These are phyloP conservation scores for Fusarium sp. DNA, from an alignment of 2,329 filamentous ascomycete species.

Conservation along the genomic window DNA sequence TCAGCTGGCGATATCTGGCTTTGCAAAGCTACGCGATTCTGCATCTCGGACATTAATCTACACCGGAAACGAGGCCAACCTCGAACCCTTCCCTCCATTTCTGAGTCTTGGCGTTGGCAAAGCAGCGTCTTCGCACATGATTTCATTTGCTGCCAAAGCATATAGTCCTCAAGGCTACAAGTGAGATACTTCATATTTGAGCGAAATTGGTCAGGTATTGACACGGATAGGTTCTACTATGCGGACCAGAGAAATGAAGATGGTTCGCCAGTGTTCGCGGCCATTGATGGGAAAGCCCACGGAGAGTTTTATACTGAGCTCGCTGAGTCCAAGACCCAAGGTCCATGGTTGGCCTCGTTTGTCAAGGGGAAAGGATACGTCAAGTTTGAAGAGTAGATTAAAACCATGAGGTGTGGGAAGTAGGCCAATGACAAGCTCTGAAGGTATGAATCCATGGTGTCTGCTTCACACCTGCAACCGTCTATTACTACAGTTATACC, in stretches of 20 bases:
- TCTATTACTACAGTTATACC: too few species aligned
- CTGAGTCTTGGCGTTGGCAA: background rate
- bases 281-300: background rate
- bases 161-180: background rate
- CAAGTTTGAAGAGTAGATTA: background rate
- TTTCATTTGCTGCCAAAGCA: background rate
- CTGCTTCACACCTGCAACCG: too few species aligned
- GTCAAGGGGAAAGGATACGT: conserved; percentile 13
- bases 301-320: conserved; percentile 15
- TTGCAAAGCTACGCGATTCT: background rate
- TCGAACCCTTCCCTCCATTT: background rate
- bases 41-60: background rate
- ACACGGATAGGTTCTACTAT: conserved; percentile 19
- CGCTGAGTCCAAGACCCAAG: background rate
- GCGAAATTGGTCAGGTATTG: background rate
- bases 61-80: background rate
- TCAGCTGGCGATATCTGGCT: background rate
- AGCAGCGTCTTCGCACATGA: background rate
- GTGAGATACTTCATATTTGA: fast-evolving
- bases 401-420: too few species aligned
- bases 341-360: conserved; percentile 21
- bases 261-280: conserved; percentile 11
- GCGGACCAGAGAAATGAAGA: conserved; percentile 17
- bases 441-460: too few species aligned
- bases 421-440: too few species aligned